Conservation (phyloP, 345 rosid species). For the Corchorus olitorius region DNA sequence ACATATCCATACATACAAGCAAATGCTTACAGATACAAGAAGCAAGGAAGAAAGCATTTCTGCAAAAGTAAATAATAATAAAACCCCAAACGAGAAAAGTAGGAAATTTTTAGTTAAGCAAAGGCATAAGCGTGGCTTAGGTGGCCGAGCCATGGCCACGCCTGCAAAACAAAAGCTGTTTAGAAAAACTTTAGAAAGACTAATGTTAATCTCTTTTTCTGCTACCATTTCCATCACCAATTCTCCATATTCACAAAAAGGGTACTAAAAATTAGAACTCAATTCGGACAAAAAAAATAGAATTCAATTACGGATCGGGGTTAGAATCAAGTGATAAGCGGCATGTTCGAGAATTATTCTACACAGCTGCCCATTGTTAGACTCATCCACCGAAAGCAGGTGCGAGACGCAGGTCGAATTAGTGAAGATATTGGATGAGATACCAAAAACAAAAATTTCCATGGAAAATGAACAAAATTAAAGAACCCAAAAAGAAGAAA, state of each 20-base stretch:
- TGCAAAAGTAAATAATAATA: background rate
- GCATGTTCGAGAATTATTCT: too few relatives aligned
- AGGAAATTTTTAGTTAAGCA: conserved; percentile 16
- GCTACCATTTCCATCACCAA: conserved; percentile 4
- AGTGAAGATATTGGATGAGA: too few relatives aligned
- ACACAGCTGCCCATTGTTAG: too few relatives aligned
- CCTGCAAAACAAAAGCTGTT: conserved; percentile 23
- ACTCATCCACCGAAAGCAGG: too few relatives aligned
- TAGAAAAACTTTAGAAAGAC: background rate
- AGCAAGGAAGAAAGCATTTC: background rate
- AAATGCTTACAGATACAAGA: conserved; percentile 14
- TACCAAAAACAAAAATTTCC: too few relatives aligned
- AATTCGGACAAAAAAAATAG: too few relatives aligned
- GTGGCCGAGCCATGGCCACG: conserved; percentile 32
- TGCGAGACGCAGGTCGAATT: too few relatives aligned
- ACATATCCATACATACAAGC: conserved; percentile 24
- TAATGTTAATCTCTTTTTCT: background rate
- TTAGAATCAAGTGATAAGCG: too few relatives aligned
- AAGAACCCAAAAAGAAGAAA: background rate
- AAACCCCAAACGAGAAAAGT: background rate
- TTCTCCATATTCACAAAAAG: conserved; percentile 23
- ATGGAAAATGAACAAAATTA: background rate
- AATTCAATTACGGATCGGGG: too few relatives aligned
- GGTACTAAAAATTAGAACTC: too few relatives aligned
- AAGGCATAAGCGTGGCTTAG: conserved; percentile 30